Evolutionary conservation across 176 grass and related monocot species (phyloP).

Genomic region (Cenchrus americanus): DNA sequence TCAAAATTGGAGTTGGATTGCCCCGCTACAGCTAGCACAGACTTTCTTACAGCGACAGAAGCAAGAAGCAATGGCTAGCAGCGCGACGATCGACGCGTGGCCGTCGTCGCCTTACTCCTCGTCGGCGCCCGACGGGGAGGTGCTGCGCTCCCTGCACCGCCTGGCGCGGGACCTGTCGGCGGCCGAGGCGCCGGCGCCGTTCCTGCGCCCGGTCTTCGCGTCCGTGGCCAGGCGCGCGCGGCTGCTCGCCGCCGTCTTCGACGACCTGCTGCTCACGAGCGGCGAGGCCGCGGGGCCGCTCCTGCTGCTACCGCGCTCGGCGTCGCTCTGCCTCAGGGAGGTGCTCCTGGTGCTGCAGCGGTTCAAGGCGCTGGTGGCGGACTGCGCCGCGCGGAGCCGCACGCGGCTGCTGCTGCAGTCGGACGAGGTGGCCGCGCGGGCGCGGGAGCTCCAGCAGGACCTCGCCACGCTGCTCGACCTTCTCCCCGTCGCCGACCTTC

Average conservation of each 20-base stretch:
- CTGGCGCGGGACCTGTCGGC: conserved; percentile 66
- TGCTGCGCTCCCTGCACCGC: conserved; percentile 72
- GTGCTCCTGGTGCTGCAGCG: conserved; percentile 78
- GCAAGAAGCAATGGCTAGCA: neutral
- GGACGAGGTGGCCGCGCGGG: conserved; percentile 52
- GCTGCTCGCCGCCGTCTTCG: conserved; percentile 65
- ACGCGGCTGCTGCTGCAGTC: conserved; percentile 75
- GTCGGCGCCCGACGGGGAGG: conserved; percentile 57
- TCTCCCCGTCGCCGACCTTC: conserved; percentile 61
- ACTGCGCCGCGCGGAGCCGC: conserved; percentile 67
- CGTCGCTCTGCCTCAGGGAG: conserved; percentile 87
- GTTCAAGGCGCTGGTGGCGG: conserved; percentile 73
- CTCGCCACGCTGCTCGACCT: conserved; percentile 87
- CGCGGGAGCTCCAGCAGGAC: conserved; percentile 76
- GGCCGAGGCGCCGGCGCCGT: conserved; percentile 53
- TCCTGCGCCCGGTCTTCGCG: conserved; percentile 48
- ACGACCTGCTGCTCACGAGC: conserved; percentile 51
- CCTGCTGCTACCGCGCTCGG: conserved; percentile 44
- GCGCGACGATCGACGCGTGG: conserved; percentile 18
- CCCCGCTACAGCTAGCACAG: neutral
- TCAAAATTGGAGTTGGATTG: neutral
- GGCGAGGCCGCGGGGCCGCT: neutral
- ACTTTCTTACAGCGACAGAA: neutral
- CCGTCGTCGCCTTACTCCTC: conserved; percentile 44
- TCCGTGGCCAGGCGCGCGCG: conserved; percentile 54